These are phyloP conservation scores for Pneumocystis wakefieldiae DNA, from an alignment of 1,139 yeast genomes.

Conservation along the genomic window DNA sequence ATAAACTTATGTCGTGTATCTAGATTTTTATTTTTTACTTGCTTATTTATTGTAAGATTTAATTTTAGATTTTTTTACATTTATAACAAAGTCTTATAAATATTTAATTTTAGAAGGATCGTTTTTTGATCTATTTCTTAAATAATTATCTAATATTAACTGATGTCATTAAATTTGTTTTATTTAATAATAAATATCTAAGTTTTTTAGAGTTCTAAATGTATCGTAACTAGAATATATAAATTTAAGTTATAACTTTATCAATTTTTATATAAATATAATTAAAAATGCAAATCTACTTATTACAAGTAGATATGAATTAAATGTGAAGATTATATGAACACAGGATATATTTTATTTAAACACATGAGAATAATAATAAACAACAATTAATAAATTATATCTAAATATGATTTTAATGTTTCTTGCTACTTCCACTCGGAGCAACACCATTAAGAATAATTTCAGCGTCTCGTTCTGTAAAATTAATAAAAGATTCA, in stretches of 20 bases:
- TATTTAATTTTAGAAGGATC: not conserved
- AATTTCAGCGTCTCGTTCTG: constrained; percentile 9
- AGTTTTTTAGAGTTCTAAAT: not conserved
- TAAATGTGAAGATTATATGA: not conserved
- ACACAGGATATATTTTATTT: not conserved
- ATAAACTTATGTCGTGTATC: not conserved
- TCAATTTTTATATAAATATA: not conserved
- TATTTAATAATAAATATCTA: not conserved
- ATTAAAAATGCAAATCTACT: not conserved
- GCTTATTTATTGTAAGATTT: not conserved
- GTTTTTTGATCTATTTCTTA: not conserved
- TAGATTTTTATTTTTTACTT: not conserved
- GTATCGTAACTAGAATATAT: not conserved
- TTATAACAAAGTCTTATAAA: not conserved
- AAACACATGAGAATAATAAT: not conserved
- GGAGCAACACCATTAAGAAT: constrained; percentile 11
- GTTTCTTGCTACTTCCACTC: constrained; percentile 8
- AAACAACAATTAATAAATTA: not conserved
- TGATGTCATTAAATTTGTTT: too few relatives aligned
- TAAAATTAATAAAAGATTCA: constrained; percentile 8
- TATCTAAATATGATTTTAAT: not conserved
- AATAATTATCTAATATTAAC: not conserved
- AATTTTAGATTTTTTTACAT: not conserved
- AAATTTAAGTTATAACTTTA: not conserved
- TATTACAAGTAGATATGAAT: not conserved